Conservation (phyloP, 495 filamentous ascomycete genomes). For the Penicillium pulvis region DNA sequence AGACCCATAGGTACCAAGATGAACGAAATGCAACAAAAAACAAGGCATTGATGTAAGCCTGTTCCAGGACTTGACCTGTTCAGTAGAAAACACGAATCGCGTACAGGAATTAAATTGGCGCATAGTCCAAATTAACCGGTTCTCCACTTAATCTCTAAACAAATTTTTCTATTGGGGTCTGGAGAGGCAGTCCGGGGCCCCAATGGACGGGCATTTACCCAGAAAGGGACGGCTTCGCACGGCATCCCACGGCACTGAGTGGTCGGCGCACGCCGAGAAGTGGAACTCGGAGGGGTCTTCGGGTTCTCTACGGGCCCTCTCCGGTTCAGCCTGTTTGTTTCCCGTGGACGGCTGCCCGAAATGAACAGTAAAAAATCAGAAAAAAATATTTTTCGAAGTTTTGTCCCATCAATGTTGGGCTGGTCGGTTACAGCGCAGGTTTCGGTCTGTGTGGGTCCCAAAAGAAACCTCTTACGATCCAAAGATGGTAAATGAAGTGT, state of each 20-base stretch:
- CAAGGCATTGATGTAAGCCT: neutral
- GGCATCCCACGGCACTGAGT: slow-evolving; percentile 18
- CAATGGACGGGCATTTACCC: slow-evolving; percentile 24
- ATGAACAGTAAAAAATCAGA: neutral
- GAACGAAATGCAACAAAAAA: neutral
- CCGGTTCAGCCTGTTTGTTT: neutral
- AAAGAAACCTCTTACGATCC: neutral
- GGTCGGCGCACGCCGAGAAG: slow-evolving; percentile 19
- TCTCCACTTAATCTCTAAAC: slow-evolving; percentile 1
- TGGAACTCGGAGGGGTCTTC: slow-evolving; percentile 20
- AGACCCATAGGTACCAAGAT: neutral
- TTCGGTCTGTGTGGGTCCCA: neutral
- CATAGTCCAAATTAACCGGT: slow-evolving; percentile 12
- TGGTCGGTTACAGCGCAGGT: neutral
- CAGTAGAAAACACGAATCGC: neutral
- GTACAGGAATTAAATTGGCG: neutral
- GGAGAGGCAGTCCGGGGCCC: slow-evolving; percentile 27
- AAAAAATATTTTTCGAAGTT: neutral
- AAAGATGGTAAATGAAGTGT: neutral
- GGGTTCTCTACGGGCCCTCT: neutral
- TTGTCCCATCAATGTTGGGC: neutral
- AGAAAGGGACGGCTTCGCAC: slow-evolving; percentile 19
- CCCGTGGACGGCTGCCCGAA: neutral
- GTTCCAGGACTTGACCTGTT: neutral
- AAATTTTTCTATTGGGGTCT: slow-evolving; percentile 7